Percentiles rank a stretch among this genome's conserved stretches.
phyloP scores from a whole-genome alignment of 139 green algal genomes.

The Bryopsis sp. region DNA sequence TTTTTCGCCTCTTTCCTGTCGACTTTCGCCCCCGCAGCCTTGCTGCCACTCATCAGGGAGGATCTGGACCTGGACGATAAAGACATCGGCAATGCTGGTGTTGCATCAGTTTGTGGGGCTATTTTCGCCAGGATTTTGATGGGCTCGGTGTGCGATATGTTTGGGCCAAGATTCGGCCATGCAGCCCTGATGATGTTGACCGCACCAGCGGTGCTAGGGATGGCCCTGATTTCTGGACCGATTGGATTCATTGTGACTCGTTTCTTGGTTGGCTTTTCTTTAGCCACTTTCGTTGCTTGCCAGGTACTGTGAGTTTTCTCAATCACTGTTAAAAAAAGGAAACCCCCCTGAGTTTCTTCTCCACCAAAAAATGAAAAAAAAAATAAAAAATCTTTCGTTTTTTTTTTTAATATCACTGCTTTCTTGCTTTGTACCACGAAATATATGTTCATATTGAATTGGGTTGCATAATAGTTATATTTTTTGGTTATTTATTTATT shows the following conservation, averaged over 20 bases:
- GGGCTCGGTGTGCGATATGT: conserved; percentile 60
- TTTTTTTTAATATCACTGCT: no score
- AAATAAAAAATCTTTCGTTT: no score
- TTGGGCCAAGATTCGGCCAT: conserved; percentile 50
- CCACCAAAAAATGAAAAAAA: no score
- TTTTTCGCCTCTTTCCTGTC: conserved; percentile 88
- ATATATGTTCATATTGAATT: no score
- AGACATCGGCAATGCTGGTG: conserved; percentile 29
- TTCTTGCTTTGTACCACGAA: no score
- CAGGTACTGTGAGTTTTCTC: no score
- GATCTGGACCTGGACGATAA: conserved; percentile 54
- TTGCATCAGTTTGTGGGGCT: conserved; percentile 59
- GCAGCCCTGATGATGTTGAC: background rate
- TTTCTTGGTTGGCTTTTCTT: conserved; percentile 4
- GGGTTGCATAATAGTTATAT: no score
- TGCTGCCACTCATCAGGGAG: conserved; percentile 73
- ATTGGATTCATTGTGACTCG: conserved; percentile 3
- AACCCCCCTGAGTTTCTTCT: no score
- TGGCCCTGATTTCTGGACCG: background rate
- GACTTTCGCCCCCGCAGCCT: conserved; percentile 75
- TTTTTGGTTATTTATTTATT: no score
- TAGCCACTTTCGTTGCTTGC: conserved; percentile 15
- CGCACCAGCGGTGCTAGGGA: background rate
- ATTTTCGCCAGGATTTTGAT: conserved; percentile 54
- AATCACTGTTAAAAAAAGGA: no score